Evolutionary conservation across 2,329 filamentous ascomycete genomes (phyloP), one percentile per base, ranked within the genome.

Genomic region (Fusarium humuli): DNA sequence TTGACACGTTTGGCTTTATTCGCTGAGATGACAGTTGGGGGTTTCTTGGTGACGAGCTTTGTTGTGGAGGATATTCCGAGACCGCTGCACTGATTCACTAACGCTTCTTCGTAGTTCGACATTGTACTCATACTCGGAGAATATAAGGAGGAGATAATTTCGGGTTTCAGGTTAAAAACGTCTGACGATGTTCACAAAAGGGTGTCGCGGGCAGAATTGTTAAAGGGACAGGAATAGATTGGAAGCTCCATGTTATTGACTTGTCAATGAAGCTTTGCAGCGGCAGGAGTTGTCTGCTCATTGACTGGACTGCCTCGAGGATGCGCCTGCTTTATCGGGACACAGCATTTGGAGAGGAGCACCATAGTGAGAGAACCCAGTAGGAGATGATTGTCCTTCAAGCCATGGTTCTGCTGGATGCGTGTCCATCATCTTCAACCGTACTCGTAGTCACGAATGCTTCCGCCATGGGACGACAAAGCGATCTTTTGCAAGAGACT

Each of bases 231-330:
- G 34, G 4, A n/a, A 7, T 18, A 37, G 9, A 12, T 37, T 37
- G 34, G 18, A 37, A n/a, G 18, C 1, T 4, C 18, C 34, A n/a
- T n/a, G 2, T 37, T n/a, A 0, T 1, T 4, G 6, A 12, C 2
- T 6, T 37, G 6, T 2, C 34, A 0, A n/a, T 37, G 6, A 3
- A n/a, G 18, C 3, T 12, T n/a, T 37, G 34, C 2, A n/a, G 10
- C 18, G 34, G 34, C 34, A 37, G 34, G 34, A 37, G 18, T 4
- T 12, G n/a, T n/a, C 18, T 11, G 11, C 18, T 0, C 11, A 1
- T 11, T n/a, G 10, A 4, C 18, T 37, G 34, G 18, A n/a, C 4
- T 37, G 18, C 18, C 34, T 37, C 6, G 1, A n/a, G 2, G 10
- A 12, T n/a, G 6, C 34, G 18, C 34, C 10, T 3, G 18, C 5